phyloP scores from a whole-genome alignment of 208 protist genomes.

The Acanthamoeba castellanii region DNA sequence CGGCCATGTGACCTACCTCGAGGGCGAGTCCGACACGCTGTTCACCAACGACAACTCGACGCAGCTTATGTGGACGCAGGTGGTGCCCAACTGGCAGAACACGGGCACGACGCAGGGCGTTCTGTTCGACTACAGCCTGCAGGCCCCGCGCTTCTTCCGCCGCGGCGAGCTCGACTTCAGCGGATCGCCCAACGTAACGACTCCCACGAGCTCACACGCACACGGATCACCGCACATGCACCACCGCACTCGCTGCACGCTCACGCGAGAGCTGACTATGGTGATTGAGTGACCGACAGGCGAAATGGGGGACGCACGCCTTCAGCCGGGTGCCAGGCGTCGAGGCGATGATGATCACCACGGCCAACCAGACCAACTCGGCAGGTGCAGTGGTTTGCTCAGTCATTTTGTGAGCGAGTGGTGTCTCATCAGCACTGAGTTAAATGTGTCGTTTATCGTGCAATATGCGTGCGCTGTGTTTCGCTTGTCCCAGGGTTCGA shows the following conservation, averaged over 20 bases:
- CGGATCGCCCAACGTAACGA: background rate
- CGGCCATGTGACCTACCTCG: background rate
- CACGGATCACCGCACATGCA: no score
- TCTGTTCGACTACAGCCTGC: background rate
- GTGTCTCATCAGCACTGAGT: no score
- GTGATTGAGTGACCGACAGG: no score
- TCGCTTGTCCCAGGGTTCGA: background rate
- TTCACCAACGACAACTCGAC: constrained; percentile 1
- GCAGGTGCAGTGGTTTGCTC: background rate
- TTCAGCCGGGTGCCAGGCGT: background rate
- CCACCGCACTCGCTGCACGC: no score
- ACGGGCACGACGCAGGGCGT: background rate
- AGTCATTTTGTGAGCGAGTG: no score
- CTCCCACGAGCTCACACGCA: background rate
- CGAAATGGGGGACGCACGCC: background rate
- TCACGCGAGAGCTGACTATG: no score
- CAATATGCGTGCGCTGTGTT: no score
- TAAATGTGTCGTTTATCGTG: no score
- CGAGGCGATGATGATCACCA: background rate
- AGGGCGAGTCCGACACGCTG: background rate
- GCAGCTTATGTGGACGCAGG: background rate
- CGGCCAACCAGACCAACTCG: background rate
- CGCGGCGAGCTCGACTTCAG: background rate
- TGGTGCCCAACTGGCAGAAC: background rate
- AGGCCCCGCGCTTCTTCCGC: background rate